A percentile compares a stretch with the other conserved stretches of the same genome.
These are phyloP conservation scores for Emmonsiellopsis sp. DNA, from an alignment of 2,329 filamentous ascomycete genomes.

Conservation along the genomic window DNA sequence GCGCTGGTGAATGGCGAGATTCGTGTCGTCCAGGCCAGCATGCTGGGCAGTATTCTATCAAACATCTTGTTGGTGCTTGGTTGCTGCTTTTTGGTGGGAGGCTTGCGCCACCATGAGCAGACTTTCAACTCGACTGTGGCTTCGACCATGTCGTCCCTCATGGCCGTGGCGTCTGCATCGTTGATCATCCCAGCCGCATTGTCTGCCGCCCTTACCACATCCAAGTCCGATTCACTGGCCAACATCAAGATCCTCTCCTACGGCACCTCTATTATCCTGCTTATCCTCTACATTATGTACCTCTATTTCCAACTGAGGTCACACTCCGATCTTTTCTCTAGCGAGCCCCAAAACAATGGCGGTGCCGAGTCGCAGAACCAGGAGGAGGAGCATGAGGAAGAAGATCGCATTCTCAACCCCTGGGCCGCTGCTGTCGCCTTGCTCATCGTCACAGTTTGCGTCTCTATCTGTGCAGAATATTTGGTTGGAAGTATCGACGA, in stretches of 20 bases:
- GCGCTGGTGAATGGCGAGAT: conserved; percentile 79
- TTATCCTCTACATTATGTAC: conserved; percentile 66
- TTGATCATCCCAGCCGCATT: conserved; percentile 70
- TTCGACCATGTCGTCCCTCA: conserved; percentile 53
- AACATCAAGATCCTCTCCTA: conserved; percentile 65
- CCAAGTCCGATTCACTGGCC: conserved; percentile 22
- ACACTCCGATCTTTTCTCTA: conserved; percentile 62
- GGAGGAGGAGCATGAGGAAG: conserved; percentile 30
- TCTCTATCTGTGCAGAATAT: conserved; percentile 67
- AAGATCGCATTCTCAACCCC: conserved; percentile 49
- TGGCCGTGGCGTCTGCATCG: conserved; percentile 67
- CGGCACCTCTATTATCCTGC: conserved; percentile 65
- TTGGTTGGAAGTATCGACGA: conserved; percentile 67
- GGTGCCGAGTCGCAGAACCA: conserved; percentile 13
- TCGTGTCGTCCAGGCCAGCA: conserved; percentile 92
- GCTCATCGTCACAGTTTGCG: conserved; percentile 59
- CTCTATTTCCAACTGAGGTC: conserved; percentile 69
- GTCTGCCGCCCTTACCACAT: conserved; percentile 52
- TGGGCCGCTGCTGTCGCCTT: conserved; percentile 57
- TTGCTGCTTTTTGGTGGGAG: conserved; percentile 70
- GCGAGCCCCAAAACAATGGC: conserved; percentile 13
- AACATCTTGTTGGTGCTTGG: conserved; percentile 83
- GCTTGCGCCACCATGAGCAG: conserved; percentile 61
- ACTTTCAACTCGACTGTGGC: conserved; percentile 42
- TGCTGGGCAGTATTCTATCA: conserved; percentile 91